These are phyloP conservation scores for Myxozyma monticola DNA, from an alignment of 805 yeast genomes.

Conservation along the genomic window DNA sequence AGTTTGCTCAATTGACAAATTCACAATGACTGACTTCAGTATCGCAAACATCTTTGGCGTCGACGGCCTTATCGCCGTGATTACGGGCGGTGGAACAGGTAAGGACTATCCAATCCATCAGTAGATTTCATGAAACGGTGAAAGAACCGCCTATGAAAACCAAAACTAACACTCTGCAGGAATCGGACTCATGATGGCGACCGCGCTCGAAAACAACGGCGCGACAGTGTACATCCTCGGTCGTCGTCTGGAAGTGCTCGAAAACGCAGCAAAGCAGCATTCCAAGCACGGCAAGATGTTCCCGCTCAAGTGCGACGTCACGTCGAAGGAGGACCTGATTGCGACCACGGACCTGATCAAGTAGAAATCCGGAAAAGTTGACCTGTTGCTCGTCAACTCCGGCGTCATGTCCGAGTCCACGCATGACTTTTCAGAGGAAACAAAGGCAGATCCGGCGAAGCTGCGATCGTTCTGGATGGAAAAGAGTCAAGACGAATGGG, in stretches of 20 bases:
- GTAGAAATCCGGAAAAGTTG: slow-evolving; percentile 25
- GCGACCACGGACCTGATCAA: slow-evolving; percentile 23
- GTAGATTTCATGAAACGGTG: background rate
- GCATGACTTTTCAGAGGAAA: slow-evolving; percentile 12
- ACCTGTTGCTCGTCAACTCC: slow-evolving; percentile 28
- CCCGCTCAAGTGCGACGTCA: slow-evolving; percentile 29
- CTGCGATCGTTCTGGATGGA: slow-evolving; percentile 21
- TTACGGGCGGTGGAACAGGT: slow-evolving; percentile 75
- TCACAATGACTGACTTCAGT: slow-evolving; percentile 21
- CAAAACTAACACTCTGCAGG: slow-evolving; percentile 6
- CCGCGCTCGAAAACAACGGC: slow-evolving; percentile 31
- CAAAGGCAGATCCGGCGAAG: slow-evolving; percentile 16
- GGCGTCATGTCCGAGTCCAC: slow-evolving; percentile 21
- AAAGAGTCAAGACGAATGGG: slow-evolving; percentile 25
- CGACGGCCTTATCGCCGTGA: slow-evolving; percentile 67
- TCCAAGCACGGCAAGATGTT: slow-evolving; percentile 27
- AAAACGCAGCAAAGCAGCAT: slow-evolving; percentile 25
- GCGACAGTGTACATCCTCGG: slow-evolving; percentile 33
- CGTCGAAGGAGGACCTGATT: slow-evolving; percentile 20
- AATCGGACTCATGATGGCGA: slow-evolving; percentile 29
- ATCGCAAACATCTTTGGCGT: slow-evolving; percentile 55
- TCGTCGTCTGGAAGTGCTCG: slow-evolving; percentile 28
- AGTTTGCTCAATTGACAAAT: no score
- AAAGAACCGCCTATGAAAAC: no score
- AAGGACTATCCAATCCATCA: slow-evolving; percentile 1